Percentiles rank a stretch among this genome's conserved stretches.
These are phyloP conservation scores for Gloeopeniophorella convolvens DNA, from an alignment of 768 basidiomycete species.

Conservation along the genomic window DNA sequence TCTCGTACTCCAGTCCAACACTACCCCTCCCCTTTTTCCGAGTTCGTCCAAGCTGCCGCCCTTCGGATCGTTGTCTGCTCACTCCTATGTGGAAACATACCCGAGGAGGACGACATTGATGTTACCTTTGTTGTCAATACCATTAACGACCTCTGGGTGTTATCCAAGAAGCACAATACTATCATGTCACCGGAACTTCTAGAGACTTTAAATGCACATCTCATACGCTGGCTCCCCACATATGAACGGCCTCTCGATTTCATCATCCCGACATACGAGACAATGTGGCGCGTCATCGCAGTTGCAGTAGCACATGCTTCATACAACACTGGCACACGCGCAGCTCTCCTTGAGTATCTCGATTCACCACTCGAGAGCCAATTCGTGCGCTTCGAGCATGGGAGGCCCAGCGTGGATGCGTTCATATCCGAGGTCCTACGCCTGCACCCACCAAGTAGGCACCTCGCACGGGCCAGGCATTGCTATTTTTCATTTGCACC, in stretches of 20 bases:
- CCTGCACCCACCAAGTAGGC: slow-evolving; percentile 45
- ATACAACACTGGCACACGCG: slow-evolving; percentile 24
- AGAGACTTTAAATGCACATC: slow-evolving; percentile 29
- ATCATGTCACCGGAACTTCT: slow-evolving; percentile 30
- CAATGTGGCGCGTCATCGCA: slow-evolving; percentile 56
- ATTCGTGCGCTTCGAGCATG: slow-evolving; percentile 25
- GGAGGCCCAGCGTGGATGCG: slow-evolving; percentile 29
- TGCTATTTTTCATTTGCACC: slow-evolving; percentile 8
- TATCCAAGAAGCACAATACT: slow-evolving; percentile 33
- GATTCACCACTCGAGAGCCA: slow-evolving; percentile 25
- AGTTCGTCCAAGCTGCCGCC: slow-evolving; percentile 4
- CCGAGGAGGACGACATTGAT: slow-evolving; percentile 7
- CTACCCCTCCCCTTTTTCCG: neutral
- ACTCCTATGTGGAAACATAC: neutral
- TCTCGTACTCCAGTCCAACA: neutral
- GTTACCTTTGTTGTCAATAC: slow-evolving; percentile 28
- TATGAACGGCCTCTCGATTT: slow-evolving; percentile 41
- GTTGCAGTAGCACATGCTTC: slow-evolving; percentile 34
- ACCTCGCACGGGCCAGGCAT: slow-evolving; percentile 31
- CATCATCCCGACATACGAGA: slow-evolving; percentile 56
- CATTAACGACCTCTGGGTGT: slow-evolving; percentile 43
- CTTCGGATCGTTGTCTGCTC: neutral
- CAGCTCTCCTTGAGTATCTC: slow-evolving; percentile 34
- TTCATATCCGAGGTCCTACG: slow-evolving; percentile 42
- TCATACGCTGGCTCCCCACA: slow-evolving; percentile 37